Conservation (phyloP, 1,284 basidiomycete genomes). For the Veloporphyrellus conicus region DNA sequence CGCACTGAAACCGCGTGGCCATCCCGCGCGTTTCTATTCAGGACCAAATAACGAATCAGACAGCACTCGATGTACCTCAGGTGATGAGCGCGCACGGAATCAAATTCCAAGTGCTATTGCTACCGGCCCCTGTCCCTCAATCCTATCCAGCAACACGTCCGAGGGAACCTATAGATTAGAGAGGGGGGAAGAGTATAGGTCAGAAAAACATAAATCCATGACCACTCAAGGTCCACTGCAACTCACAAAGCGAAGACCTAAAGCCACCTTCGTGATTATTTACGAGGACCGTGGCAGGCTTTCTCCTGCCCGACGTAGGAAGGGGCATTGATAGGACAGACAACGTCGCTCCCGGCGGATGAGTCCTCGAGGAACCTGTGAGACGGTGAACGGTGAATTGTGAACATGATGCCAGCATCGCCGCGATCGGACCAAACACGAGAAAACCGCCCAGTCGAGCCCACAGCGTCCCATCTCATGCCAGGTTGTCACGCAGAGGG, state of each 20-base stretch:
- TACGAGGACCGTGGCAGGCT: not conserved
- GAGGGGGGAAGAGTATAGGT: not conserved
- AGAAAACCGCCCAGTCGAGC: slow-evolving; percentile 3
- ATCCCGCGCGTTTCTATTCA: not conserved
- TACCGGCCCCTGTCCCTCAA: slow-evolving; percentile 1
- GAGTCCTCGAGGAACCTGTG: not conserved
- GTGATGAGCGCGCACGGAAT: slow-evolving; percentile 2
- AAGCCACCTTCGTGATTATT: not conserved
- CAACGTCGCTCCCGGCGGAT: not conserved
- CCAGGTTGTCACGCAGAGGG: slow-evolving; percentile 1
- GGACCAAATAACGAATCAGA: slow-evolving; percentile 1
- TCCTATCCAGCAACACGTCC: not conserved
- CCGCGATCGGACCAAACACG: slow-evolving; percentile 2
- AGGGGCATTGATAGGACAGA: not conserved
- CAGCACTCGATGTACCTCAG: slow-evolving; percentile 5
- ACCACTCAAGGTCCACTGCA: not conserved
- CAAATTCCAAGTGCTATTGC: not conserved
- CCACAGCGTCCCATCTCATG: slow-evolving; percentile 4
- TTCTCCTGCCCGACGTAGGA: not conserved
- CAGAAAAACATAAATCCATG: not conserved
- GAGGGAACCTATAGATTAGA: too few species aligned
- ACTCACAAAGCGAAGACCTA: too few species aligned
- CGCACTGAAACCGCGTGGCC: slow-evolving; percentile 8
- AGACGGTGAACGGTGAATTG: slow-evolving; percentile 1
- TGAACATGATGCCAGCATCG: slow-evolving; percentile 1